Base-by-base conservation (phyloP, 805 yeast species). In the Jamesozyma jinghongensis region DNA sequence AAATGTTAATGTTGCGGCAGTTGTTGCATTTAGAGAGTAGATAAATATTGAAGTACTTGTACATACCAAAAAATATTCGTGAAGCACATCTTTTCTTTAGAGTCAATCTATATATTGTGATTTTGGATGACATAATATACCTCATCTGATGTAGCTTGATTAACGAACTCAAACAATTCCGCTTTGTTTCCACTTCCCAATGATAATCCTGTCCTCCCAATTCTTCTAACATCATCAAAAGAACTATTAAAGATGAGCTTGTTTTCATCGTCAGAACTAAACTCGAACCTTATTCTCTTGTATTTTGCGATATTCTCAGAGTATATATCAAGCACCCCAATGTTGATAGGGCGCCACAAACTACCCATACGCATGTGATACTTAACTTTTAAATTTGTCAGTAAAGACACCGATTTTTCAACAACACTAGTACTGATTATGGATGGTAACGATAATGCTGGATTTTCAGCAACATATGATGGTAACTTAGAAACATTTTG, bases 1-100 rank as follows among this genome's bases (percentile, higher is more conserved):
- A 62, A 78, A 79, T 54, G 71, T 92, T 36, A 79, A 90, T 28
- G 74, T 86, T 49, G 88, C 95, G 22, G 82, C 88, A 3, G 59
- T 83, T 32, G 57, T 77, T 16, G 73, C 79, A 7, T 70, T 54
- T 40, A 34, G 36, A 32, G 20, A n/a, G 16, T 25, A 26, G 12
- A 34, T 27, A 6, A 12, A 22, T 16, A 25, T 33, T 20, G 3
- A 20, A 34, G 5, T 16, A 25, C 6, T 5, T 34, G 41, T 34
- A 34, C 14, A 34, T 34, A 34, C 8, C 19, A 22, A 22, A 22
- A 22, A n/a, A n/a, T n/a, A n/a, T n/a, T n/a, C n/a, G n/a, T n/a
- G n/a, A n/a, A n/a, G n/a, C n/a, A n/a, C n/a, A n/a, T n/a, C n/a
- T n/a, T n/a, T n/a, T n/a, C n/a, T n/a, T n/a, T n/a, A 10, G 6